phyloP scores from a whole-genome alignment of 768 basidiomycete genomes.

The Gloeopeniophorella convolvens region DNA sequence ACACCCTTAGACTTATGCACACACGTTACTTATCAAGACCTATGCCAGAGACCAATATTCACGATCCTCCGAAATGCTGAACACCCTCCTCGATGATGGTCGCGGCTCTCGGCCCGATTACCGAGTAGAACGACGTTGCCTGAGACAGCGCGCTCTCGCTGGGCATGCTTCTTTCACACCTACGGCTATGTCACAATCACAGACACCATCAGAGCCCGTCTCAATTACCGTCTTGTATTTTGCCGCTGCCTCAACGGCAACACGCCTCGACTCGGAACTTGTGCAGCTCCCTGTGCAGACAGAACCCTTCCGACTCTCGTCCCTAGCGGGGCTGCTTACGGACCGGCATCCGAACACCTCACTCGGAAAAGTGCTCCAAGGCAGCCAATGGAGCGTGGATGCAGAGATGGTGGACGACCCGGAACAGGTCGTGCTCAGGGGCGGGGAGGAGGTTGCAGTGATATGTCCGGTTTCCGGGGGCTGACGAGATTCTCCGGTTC shows the following conservation, averaged over 20 bases:
- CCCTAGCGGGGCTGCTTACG: conserved; percentile 44
- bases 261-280: conserved; percentile 48
- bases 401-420: conserved; percentile 71
- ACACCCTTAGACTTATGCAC: background rate
- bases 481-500: conserved; percentile 29
- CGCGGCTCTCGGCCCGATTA: too few species aligned
- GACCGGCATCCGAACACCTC: conserved; percentile 45
- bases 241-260: conserved; percentile 63
- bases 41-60: too few species aligned
- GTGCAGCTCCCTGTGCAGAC: conserved; percentile 40
- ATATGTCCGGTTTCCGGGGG: conserved; percentile 83
- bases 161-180: conserved; percentile 2
- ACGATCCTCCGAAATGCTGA: too few species aligned
- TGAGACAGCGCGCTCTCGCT: background rate
- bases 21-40: too few species aligned
- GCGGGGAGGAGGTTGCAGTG: conserved; percentile 73
- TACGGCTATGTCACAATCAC: conserved; percentile 16
- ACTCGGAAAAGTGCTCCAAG: conserved; percentile 47
- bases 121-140: too few species aligned
- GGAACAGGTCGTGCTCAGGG: conserved; percentile 40
- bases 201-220: conserved; percentile 4
- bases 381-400: conserved; percentile 73
- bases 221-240: conserved; percentile 45
- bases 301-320: conserved; percentile 42
- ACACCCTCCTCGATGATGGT: too few species aligned